Base-by-base conservation (phyloP, 257 asterid genomes). In the Cinchona pubescens region DNA sequence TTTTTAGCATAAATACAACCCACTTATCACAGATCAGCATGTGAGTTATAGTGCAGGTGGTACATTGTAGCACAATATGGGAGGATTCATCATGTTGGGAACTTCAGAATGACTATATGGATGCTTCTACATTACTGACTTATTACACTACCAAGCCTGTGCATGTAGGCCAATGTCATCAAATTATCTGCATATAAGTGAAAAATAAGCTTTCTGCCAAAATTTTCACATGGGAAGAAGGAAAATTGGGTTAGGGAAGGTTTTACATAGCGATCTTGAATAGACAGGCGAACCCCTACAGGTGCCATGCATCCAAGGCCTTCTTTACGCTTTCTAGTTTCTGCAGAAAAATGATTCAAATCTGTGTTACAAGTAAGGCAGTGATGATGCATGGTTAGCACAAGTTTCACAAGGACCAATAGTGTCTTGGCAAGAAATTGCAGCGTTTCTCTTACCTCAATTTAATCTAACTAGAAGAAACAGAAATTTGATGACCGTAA, bases 251-350 rank as follows among this genome's bases (percentile, higher is more conserved):
- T 14, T 25, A 51, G 45, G 10, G 27, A 75, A 73, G 55, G 11
- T 56, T 59, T 82, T 82, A 90, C 97, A 79, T 89, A 84, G 80
- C 77, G 92, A 76, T 89, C 86, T 71, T 76, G 92, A 80, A 89
- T 70, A 48, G 80, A 81, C 86, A 90, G 69, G 61, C 65, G 58
- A 42, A 90, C 80, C 70, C 79, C 89, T n/a, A 51, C 19, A 27
- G 82, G 82, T 13, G 85, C 71, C 93, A 86, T 90, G 62, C 69
- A 30, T 79, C 85, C 90, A 66, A 16, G 55, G 38, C 78, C 79
- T 68, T 76, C 83, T 73, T 77, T 77, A 72, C 43, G 81, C 48
- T 79, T 80, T 58, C 72, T 53, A 49, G 65, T 51, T 73, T 79
- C 90, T 83, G 84, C 78, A 79, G 56, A 76, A 73, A 29, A 79